phyloP scores from a whole-genome alignment of 2,329 filamentous ascomycete species.

The Camptophora hylomeconis region DNA sequence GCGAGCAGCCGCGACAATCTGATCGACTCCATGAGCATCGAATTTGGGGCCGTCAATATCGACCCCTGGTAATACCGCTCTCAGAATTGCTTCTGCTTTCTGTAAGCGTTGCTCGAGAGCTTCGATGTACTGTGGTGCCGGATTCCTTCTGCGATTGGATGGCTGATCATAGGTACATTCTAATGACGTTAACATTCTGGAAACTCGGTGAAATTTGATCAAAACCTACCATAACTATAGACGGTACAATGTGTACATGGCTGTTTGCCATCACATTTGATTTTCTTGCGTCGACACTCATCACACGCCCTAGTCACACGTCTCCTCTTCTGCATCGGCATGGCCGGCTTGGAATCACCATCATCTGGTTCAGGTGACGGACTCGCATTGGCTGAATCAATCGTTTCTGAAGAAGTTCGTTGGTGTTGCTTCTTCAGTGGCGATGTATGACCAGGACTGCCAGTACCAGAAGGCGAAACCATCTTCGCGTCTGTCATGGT shows the following conservation, averaged over 20 bases:
- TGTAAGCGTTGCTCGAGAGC: constrained; percentile 71
- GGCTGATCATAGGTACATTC: constrained; percentile 95
- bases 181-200: constrained; percentile 24
- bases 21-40: constrained; percentile 62
- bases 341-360: constrained; percentile 18
- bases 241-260: constrained; percentile 93
- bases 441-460: too few species aligned
- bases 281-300: constrained; percentile 73
- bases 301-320: constrained; percentile 72
- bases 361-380: constrained; percentile 3
- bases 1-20: constrained; percentile 27
- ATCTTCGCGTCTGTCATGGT: too few species aligned
- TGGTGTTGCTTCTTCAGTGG: too few species aligned
- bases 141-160: constrained; percentile 79
- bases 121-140: constrained; percentile 85
- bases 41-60: constrained; percentile 75
- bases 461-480: too few species aligned
- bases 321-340: constrained; percentile 60
- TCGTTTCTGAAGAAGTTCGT: too few species aligned
- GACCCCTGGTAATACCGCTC: constrained; percentile 68
- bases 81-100: constrained; percentile 67
- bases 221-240: constrained; percentile 79
- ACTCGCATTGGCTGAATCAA: not conserved
- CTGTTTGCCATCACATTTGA: constrained; percentile 58
- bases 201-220: constrained; percentile 2